Base-by-base conservation (phyloP, 495 filamentous ascomycete genomes). In the Trichoderma orchidacearum region DNA sequence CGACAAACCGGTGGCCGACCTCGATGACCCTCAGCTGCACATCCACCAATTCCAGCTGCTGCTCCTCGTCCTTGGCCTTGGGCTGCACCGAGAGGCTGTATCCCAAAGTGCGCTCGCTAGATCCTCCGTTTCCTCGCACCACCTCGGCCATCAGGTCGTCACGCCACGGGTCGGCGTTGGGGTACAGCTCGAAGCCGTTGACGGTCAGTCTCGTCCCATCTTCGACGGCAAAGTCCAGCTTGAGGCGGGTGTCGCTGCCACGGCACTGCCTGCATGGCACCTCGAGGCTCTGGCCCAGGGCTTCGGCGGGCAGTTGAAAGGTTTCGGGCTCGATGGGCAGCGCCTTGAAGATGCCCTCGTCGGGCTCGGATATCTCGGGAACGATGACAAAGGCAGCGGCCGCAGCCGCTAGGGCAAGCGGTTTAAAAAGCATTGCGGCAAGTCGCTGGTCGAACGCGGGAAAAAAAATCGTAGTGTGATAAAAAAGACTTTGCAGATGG, bases 1-100 rank as follows among this genome's bases (percentile, higher is more conserved):
- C 58, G 34, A 79, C 55, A 32, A 75, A 74, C 21, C 59, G 55
- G 36, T 63, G 58, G 35, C 72, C 77, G n/a, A 81, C 70, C 57
- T 77, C 72, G 38, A 79, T 61, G 53, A 82, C 72, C 58, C 75
- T 69, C 12, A 80, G 56, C 48, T 77, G 69, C 30, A 80, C 50
- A 25, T 63, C 58, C 56, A 80, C 60, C 11, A 76, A 61, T 48
- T 76, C 67, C 23, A 76, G 48, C 8, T 64, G 48, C 32, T 66
- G 61, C 0, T 66, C 59, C 15, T 66, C 63, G n/a, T 66, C 64
- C 32, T 68, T 60, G 34, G 62, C 57, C 21, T 58, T 29, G 23
- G 57, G 58, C 6, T 48, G 34, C 6, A 48, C 57, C 18, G 41
- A 56, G 58, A n/a, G 61, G 61, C 53, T 68, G 59, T 50, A 75